Evolutionary conservation across 108 stramenopile genomes (phyloP).

Genomic region (Discostella pseudostelligera): DNA sequence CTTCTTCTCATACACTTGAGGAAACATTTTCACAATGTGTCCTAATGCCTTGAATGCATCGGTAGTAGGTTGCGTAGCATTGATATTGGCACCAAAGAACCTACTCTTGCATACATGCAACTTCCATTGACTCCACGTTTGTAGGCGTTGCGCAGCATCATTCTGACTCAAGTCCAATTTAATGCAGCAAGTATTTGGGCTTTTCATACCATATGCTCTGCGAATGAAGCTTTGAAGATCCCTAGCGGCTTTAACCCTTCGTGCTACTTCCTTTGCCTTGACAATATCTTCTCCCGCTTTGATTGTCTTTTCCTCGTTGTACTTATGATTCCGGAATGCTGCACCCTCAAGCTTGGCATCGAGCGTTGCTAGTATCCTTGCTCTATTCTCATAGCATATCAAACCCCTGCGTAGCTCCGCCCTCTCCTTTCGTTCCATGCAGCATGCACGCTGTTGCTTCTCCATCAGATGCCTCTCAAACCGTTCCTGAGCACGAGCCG

Average conservation of each 20-base stretch:
- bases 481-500: constrained; percentile 1
- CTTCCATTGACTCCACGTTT: constrained; percentile 26
- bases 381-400: constrained; percentile 23
- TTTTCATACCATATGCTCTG: constrained; percentile 11
- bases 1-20: not conserved
- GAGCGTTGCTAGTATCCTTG: constrained; percentile 13
- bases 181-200: not conserved
- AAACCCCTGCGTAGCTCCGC: constrained; percentile 27
- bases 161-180: constrained; percentile 19
- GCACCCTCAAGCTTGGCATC: constrained; percentile 36
- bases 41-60: constrained; percentile 7
- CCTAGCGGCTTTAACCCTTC: constrained; percentile 29
- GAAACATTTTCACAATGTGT: constrained; percentile 13
- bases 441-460: constrained; percentile 31
- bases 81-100: not conserved
- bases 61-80: not conserved
- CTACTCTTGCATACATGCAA: constrained; percentile 11
- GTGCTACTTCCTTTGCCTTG: constrained; percentile 28
- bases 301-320: constrained; percentile 15
- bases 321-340: not conserved
- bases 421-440: constrained; percentile 28
- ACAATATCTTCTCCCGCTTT: constrained; percentile 31
- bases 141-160: constrained; percentile 24
- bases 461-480: constrained; percentile 13
- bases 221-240: constrained; percentile 21